phyloP scores from a whole-genome alignment of 208 protist species.

The Polymyxa betae region DNA sequence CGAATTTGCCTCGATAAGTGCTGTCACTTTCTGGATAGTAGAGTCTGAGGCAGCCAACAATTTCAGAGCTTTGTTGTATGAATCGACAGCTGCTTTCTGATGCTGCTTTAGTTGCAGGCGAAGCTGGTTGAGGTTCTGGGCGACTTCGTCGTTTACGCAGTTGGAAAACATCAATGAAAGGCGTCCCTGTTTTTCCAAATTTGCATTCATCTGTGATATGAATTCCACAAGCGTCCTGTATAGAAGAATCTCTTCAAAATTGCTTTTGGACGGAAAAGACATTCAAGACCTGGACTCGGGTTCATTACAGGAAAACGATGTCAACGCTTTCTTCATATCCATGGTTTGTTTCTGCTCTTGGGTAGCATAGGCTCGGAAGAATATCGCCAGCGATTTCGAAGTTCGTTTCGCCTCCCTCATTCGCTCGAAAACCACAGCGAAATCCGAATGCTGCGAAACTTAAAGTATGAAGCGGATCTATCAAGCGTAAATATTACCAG shows the following conservation, averaged over 20 bases:
- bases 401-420: slow-evolving; percentile 11
- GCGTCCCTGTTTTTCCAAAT: background rate
- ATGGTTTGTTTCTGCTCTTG: background rate
- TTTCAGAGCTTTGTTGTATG: too few relatives aligned
- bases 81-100: too few relatives aligned
- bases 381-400: background rate
- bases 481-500: background rate
- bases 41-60: too few relatives aligned
- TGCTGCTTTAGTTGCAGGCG: background rate
- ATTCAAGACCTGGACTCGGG: background rate
- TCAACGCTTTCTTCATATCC: background rate
- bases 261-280: too few relatives aligned
- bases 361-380: background rate
- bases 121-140: background rate
- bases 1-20: too few relatives aligned
- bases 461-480: background rate
- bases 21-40: too few relatives aligned
- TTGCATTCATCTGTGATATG: background rate
- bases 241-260: too few relatives aligned
- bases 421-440: background rate
- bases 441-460: background rate
- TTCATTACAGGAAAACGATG: background rate
- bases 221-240: background rate
- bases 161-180: background rate
- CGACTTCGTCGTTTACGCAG: background rate